These are phyloP conservation scores for Trichophyton schoenleinii DNA, from an alignment of 2,329 filamentous ascomycete species.

Conservation along the genomic window DNA sequence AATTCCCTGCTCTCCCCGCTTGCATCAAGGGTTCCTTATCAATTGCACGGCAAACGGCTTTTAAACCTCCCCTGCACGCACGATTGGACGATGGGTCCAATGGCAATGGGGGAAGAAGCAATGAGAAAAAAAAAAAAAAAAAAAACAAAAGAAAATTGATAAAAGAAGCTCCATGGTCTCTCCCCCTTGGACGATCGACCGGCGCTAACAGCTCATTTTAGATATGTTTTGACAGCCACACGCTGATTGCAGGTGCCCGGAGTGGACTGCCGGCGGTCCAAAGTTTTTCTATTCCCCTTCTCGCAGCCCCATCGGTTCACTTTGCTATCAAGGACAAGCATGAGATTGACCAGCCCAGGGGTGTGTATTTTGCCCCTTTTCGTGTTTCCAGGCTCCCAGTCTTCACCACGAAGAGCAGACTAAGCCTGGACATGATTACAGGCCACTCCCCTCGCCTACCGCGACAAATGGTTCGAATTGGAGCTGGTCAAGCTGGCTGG, in stretches of 20 bases:
- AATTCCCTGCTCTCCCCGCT: background rate
- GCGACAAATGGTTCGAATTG: background rate
- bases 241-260: conserved; percentile 4
- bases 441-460: background rate
- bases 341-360: background rate
- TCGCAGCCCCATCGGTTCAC: conserved; percentile 1
- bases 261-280: background rate
- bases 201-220: conserved; percentile 4
- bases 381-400: background rate
- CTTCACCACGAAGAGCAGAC: no score
- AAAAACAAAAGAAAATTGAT: background rate
- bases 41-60: background rate
- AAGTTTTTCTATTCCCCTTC: background rate
- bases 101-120: no score
- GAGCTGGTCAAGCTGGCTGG: no score
- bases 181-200: background rate
- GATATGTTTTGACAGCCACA: conserved; percentile 11
- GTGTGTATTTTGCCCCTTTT: background rate
- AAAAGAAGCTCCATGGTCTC: background rate
- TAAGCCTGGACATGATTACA: no score
- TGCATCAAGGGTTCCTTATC: background rate
- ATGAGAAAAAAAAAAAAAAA: background rate
- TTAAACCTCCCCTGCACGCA: background rate
- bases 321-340: background rate
- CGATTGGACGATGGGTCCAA: background rate